These are phyloP conservation scores for Paulownia fortunei DNA, from an alignment of 257 asterid species.

Conservation along the genomic window DNA sequence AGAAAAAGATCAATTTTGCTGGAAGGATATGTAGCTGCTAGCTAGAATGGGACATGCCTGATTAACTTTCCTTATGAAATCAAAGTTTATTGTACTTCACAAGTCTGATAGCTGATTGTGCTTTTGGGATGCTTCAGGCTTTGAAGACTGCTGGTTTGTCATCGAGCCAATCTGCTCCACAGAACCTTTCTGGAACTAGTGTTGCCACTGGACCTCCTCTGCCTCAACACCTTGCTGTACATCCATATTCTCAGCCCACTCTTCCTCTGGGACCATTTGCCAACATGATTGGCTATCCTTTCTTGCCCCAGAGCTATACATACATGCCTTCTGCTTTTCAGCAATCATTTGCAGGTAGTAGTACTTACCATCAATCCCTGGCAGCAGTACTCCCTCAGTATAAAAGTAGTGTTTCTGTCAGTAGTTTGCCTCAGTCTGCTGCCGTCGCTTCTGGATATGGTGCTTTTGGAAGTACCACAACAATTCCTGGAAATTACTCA, in stretches of 20 bases:
- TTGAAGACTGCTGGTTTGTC: conserved; percentile 58
- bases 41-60: background rate
- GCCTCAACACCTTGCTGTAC: conserved; percentile 74
- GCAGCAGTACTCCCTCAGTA: conserved; percentile 73
- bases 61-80: background rate
- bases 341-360: conserved; percentile 68
- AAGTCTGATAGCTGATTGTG: conserved; percentile 19
- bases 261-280: conserved; percentile 71
- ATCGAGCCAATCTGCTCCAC: conserved; percentile 60
- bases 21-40: too few species aligned
- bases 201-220: conserved; percentile 70
- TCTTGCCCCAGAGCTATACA: conserved; percentile 71
- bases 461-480: conserved; percentile 50
- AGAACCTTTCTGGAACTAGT: conserved; percentile 56
- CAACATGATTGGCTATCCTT: conserved; percentile 75
- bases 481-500: conserved; percentile 71
- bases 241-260: conserved; percentile 74
- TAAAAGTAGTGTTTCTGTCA: conserved; percentile 63
- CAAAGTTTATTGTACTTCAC: background rate
- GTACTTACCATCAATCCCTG: conserved; percentile 70
- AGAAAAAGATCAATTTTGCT: background rate
- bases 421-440: conserved; percentile 81
- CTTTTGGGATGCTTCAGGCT: conserved; percentile 49
- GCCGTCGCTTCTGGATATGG: conserved; percentile 76
- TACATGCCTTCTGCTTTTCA: conserved; percentile 83